Evolutionary conservation across 106 monocot species (phyloP).

Genomic region (Dactylorhiza incarnata): DNA sequence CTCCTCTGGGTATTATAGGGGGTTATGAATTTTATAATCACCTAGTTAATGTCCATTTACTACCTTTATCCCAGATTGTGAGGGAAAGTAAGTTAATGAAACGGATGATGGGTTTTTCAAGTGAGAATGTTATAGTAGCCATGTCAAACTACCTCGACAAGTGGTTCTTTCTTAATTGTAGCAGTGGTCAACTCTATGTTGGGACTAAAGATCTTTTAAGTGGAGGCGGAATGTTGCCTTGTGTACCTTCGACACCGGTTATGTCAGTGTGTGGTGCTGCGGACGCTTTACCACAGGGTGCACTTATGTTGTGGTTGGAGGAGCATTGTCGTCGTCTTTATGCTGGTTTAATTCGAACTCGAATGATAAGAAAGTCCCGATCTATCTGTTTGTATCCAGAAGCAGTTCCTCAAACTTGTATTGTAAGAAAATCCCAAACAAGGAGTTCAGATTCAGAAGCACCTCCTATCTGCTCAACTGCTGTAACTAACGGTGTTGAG

Average conservation of each 20-base stretch:
- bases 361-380: conserved; percentile 14
- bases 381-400: conserved; percentile 75
- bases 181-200: conserved; percentile 65
- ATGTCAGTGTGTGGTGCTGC: conserved; percentile 9
- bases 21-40: conserved; percentile 74
- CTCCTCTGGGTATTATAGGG: conserved; percentile 59
- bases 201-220: conserved; percentile 41
- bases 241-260: conserved; percentile 55
- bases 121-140: conserved; percentile 47
- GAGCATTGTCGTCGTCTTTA: conserved; percentile 66
- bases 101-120: conserved; percentile 18
- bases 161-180: conserved; percentile 60
- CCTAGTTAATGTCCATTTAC: conserved; percentile 60
- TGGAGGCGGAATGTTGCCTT: conserved; percentile 65
- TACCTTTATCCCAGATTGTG: conserved; percentile 43
- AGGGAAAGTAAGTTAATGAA: conserved; percentile 24
- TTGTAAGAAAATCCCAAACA: conserved; percentile 3
- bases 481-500: conserved; percentile 92
- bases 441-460: conserved; percentile 63
- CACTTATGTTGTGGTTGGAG: conserved; percentile 80
- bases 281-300: conserved; percentile 40
- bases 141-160: conserved; percentile 39
- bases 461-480: conserved; percentile 53
- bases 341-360: conserved; percentile 51
- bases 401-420: conserved; percentile 41